Base-by-base conservation (phyloP, 371 early-diverging fungal species). In the Dichotomocladium elegans region DNA sequence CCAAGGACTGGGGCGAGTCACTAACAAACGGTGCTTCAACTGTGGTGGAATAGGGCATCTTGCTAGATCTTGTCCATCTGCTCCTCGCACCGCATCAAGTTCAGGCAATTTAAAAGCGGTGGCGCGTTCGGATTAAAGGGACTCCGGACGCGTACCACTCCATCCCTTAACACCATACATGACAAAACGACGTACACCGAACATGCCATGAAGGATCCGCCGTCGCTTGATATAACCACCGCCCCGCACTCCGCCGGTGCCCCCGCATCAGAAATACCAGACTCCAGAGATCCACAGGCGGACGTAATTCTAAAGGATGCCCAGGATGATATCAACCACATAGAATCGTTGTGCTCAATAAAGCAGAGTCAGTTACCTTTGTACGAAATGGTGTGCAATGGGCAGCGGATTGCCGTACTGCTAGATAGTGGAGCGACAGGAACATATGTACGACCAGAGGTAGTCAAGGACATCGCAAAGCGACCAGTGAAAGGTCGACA, bases 111-210 rank as follows among this genome's bases (percentile, higher is more conserved):
- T n/a, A n/a, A n/a, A n/a, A n/a, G n/a, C n/a, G n/a, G n/a, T n/a
- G n/a, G n/a, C n/a, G n/a, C n/a, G n/a, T n/a, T n/a, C n/a, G n/a
- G n/a, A n/a, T n/a, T n/a, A n/a, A n/a, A n/a, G n/a, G n/a, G n/a
- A n/a, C n/a, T n/a, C n/a, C n/a, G n/a, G n/a, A n/a, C n/a, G n/a
- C n/a, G n/a, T n/a, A n/a, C n/a, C n/a, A n/a, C n/a, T n/a, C n/a
- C 15, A 42, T 42, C 42, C 22, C 42, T 42, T 15, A 46, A 46
- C n/a, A n/a, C n/a, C n/a, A n/a, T n/a, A n/a, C n/a, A n/a, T n/a
- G n/a, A n/a, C n/a, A n/a, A n/a, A n/a, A 7, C 22, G 11, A 9
- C 24, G 6, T 9, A 8, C n/a, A 27, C 27, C 25, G 25, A 21
- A 4, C 25, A 45, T 12, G 45, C 45, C 25, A 15, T 45, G 45